Conservation (phyloP, 192 early-diverging fungal genomes). For the Radiomyces spectabilis region DNA sequence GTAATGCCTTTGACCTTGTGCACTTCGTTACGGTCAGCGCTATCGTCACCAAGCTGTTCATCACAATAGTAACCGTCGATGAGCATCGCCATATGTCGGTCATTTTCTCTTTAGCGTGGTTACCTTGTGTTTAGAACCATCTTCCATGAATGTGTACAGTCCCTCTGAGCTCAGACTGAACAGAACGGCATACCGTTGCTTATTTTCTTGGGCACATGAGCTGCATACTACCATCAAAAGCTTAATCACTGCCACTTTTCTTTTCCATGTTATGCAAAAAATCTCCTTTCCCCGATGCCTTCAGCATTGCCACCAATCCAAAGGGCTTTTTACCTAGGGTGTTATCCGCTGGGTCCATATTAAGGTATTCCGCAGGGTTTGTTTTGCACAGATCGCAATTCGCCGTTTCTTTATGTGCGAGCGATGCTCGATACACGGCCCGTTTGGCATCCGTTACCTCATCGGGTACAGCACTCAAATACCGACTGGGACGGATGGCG, state of each 20-base stretch:
- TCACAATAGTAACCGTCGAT: neutral
- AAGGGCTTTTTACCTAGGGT: neutral
- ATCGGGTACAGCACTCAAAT: conserved; percentile 8
- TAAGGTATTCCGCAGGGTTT: conserved; percentile 1
- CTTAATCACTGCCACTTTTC: neutral
- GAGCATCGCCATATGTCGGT: neutral
- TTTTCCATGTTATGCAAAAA: neutral
- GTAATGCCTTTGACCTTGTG: neutral
- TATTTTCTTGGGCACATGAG: neutral
- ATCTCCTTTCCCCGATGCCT: neutral
- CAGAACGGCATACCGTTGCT: neutral
- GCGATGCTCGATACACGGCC: conserved; percentile 3
- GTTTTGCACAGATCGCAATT: conserved; percentile 6
- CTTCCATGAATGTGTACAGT: neutral
- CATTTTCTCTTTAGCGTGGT: neutral
- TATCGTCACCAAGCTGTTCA: neutral
- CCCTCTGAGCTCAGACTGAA: neutral
- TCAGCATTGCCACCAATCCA: neutral
- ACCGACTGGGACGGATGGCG: conserved; percentile 10
- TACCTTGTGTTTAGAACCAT: neutral
- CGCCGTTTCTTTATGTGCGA: neutral
- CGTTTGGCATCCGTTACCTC: neutral
- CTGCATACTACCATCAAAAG: neutral
- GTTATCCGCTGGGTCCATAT: neutral
- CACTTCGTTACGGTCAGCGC: neutral